Conservation (phyloP, 2,329 filamentous ascomycete species). For the Orbilia brochopaga region DNA sequence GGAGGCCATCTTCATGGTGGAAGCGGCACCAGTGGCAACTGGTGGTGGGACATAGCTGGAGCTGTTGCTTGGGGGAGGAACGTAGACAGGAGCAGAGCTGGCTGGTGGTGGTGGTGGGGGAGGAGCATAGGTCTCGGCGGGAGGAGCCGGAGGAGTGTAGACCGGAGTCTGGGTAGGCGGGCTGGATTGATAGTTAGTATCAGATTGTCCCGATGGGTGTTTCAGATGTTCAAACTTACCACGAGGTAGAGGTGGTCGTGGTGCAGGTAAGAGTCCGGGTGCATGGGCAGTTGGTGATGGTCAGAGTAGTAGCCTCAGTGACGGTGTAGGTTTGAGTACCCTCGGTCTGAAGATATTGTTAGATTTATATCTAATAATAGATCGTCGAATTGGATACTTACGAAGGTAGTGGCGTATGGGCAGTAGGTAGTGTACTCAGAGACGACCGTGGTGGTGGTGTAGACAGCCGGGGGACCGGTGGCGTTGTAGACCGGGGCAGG, state of each 20-base stretch:
- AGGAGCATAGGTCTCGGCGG: slow-evolving; percentile 16
- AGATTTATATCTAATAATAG: too few relatives aligned
- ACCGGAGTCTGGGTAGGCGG: slow-evolving; percentile 42
- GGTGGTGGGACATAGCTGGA: slow-evolving; percentile 42
- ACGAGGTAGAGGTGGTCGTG: slow-evolving; percentile 38
- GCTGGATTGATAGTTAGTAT: slow-evolving; percentile 29
- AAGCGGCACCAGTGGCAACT: slow-evolving; percentile 47
- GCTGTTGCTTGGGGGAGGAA: slow-evolving; percentile 46
- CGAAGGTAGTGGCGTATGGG: slow-evolving; percentile 3
- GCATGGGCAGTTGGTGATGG: slow-evolving; percentile 50
- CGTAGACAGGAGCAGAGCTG: slow-evolving; percentile 14
- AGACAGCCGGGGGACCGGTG: background rate
- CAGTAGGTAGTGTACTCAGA: slow-evolving; percentile 45
- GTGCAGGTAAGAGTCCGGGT: slow-evolving; percentile 41
- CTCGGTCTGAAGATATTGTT: slow-evolving; percentile 11
- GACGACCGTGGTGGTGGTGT: slow-evolving; percentile 45
- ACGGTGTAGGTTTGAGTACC: slow-evolving; percentile 34
- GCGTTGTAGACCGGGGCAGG: slow-evolving; percentile 22
- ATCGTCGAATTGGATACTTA: background rate
- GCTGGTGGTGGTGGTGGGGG: slow-evolving; percentile 26
- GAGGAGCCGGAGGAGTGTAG: slow-evolving; percentile 26
- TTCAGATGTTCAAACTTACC: slow-evolving; percentile 22
- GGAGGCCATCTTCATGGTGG: slow-evolving; percentile 50
- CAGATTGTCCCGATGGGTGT: background rate
- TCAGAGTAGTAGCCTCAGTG: slow-evolving; percentile 46